phyloP scores from a whole-genome alignment of 768 basidiomycete genomes.

The Collybia mongolica region DNA sequence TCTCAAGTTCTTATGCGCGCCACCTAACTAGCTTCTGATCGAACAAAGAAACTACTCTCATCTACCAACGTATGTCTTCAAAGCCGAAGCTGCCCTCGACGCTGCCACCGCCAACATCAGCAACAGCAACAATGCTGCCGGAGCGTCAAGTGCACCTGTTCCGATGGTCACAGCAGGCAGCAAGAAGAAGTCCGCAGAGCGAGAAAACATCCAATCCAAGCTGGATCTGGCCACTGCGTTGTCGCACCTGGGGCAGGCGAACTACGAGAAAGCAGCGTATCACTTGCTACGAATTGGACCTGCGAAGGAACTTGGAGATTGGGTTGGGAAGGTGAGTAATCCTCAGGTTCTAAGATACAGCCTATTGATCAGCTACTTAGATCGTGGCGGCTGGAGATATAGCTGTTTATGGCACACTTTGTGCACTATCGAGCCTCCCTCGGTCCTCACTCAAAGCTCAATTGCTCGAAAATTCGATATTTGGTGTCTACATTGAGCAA shows the following conservation, averaged over 20 bases:
- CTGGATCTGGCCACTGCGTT: conserved; percentile 82
- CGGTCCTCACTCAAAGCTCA: conserved; percentile 68
- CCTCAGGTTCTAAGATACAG: background rate
- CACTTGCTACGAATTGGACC: conserved; percentile 69
- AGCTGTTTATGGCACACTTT: conserved; percentile 83
- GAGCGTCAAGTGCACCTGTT: conserved; percentile 12
- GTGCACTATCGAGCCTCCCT: conserved; percentile 75
- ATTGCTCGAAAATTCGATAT: conserved; percentile 66
- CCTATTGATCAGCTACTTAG: conserved; percentile 30
- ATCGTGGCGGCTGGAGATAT: conserved; percentile 81
- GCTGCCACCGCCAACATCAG: conserved; percentile 36
- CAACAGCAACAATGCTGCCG: conserved; percentile 16
- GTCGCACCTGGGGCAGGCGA: conserved; percentile 65
- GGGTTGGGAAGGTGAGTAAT: conserved; percentile 63
- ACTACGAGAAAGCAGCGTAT: conserved; percentile 80
- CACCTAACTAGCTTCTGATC: conserved; percentile 60
- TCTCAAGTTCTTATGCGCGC: background rate
- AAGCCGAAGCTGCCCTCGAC: conserved; percentile 91
- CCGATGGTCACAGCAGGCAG: conserved; percentile 23
- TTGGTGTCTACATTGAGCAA: conserved; percentile 78
- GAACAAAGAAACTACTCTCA: conserved; percentile 87
- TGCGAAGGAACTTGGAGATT: conserved; percentile 68
- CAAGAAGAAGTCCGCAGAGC: conserved; percentile 55
- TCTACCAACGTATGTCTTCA: conserved; percentile 90
- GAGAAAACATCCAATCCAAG: conserved; percentile 71